Evolutionary conservation across 805 yeast species (phyloP), one percentile per base, ranked within the genome.

Genomic region (Saccharomycopsis capsularis): DNA sequence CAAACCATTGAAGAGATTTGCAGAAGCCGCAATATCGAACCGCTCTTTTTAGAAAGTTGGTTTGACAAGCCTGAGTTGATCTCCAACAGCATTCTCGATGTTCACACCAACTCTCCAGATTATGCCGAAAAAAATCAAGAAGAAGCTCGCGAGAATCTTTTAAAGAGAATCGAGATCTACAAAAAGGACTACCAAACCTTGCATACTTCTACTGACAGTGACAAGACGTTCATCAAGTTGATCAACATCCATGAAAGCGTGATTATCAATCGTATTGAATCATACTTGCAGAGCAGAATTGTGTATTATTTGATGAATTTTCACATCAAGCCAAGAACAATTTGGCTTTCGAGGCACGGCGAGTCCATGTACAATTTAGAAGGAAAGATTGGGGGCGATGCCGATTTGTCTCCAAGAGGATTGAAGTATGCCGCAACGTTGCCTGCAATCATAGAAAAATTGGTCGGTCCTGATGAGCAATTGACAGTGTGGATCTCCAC

Each of bases 301-400:
- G 97, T 90, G 18, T 93, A 89, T 66, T 93, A 89, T 63, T 87
- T 93, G 38, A 90, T 93, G 96, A 93, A 93, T 61, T 70, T 93
- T 57, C 97, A 90, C 64, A 85, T 89, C 58, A 86, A 87, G 63
- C 96, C 96, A 24, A 76, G 98, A 55, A 77, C 83, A 55, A 89
- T 93, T 53, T 93, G 95, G 91, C 73, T 93, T 43, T 86, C 95
- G 43, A 78, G 99, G 58, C 99, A 93, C 61, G 99, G 99, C 24
- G 99, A 93, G 67, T 84, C 95, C 2, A 81, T 81, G 62, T 93
- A 82, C 68, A 93, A 93, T 64, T 73, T 93, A 51, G 89, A 89
- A 44, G 97, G 97, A 27, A 88, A 88, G 65, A 86, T 93, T 55
- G 99, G 99, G 30, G 99, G 99, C 21, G 93, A 91, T 63, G 83